A percentile compares a stretch with the other conserved stretches of the same genome.
phyloP scores from a whole-genome alignment of 495 filamentous ascomycete genomes.

The Trichoderma virens region DNA sequence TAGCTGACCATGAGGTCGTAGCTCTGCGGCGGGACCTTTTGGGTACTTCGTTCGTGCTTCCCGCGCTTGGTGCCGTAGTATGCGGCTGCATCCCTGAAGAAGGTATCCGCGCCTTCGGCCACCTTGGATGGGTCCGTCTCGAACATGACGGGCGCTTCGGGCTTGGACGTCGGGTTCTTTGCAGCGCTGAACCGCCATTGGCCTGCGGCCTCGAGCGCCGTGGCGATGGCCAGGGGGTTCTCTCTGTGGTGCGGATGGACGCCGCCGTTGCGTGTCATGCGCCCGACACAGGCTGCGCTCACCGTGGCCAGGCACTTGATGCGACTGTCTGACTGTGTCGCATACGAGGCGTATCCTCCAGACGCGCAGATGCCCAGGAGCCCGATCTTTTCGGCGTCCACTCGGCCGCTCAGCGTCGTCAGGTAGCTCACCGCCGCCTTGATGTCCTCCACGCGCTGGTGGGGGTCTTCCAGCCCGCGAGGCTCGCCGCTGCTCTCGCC shows the following conservation, averaged over 20 bases:
- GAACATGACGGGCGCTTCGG: conserved; percentile 14
- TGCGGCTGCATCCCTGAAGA: conserved; percentile 12
- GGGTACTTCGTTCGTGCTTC: not conserved
- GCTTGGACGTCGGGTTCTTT: conserved; percentile 15
- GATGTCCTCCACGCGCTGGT: conserved; percentile 32
- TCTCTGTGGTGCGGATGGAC: conserved; percentile 12
- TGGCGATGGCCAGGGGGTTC: conserved; percentile 14
- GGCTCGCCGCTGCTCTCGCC: conserved; percentile 30
- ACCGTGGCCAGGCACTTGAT: conserved; percentile 32
- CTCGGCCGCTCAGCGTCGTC: conserved; percentile 16
- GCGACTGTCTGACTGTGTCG: conserved; percentile 30
- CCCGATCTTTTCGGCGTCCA: conserved; percentile 29
- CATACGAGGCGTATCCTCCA: conserved; percentile 28
- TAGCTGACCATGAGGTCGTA: conserved; percentile 28
- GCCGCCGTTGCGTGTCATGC: conserved; percentile 20
- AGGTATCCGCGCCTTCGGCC: conserved; percentile 14
- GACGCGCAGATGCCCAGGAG: conserved; percentile 35
- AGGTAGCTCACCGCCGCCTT: conserved; percentile 32
- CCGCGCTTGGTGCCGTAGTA: conserved; percentile 22
- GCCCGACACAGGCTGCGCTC: conserved; percentile 24
- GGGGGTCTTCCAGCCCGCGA: conserved; percentile 30
- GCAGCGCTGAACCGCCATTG: conserved; percentile 12
- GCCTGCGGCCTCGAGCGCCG: conserved; percentile 7
- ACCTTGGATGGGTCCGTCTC: conserved; percentile 14
- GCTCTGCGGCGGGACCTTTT: conserved; percentile 17